Base-by-base conservation (phyloP, 768 basidiomycete species). In the Psilocybe cyanescens region DNA sequence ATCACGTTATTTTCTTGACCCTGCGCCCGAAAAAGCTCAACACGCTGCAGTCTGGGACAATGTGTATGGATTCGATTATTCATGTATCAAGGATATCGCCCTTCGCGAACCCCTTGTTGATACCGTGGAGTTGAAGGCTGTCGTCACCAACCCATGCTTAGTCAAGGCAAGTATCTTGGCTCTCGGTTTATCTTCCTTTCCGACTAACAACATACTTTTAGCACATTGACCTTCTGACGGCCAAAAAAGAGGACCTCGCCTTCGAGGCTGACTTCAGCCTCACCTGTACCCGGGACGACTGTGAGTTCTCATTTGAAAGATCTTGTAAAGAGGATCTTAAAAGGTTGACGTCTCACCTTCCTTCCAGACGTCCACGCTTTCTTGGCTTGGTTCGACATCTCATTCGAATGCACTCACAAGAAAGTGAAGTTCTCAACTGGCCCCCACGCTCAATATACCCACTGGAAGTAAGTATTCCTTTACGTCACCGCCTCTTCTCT, bases 31-130 rank as follows among this genome's bases (percentile, higher is more conserved):
- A 54, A 8, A 33, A 29, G 31, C 50, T 37, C 14, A 24, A 60
- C 41, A 11, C 48, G 29, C n/a, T n/a, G 3, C 68, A 99, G 97
- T 97, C 82, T 99, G 97, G 97, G 95, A 98, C 71, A 95, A 98
- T 69, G 97, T 99, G 19, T 99, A 99, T 76, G 97, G 97, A 28
- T 99, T 99, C 76, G 96, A 99, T 77, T 99, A 94, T 77, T 97
- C 95, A 44, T 98, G 97, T 75, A 99, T 99, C 83, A 98, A 99
- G 78, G 95, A 97, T 74, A 97, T 99, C 67, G 97, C 97, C 2
- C 79, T 99, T 58, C 85, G 92, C 31, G 97, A 99, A 73, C 97
- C 97, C 47, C 82, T 99, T 49, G 97, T 99, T 33, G 97, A 99
- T 77, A 97, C 95, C n/a, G 97, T 99, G 61, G 97, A 99, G 66